Evolutionary conservation across 2,329 filamentous ascomycete species (phyloP).

Genomic region (Orbilia quercus): DNA sequence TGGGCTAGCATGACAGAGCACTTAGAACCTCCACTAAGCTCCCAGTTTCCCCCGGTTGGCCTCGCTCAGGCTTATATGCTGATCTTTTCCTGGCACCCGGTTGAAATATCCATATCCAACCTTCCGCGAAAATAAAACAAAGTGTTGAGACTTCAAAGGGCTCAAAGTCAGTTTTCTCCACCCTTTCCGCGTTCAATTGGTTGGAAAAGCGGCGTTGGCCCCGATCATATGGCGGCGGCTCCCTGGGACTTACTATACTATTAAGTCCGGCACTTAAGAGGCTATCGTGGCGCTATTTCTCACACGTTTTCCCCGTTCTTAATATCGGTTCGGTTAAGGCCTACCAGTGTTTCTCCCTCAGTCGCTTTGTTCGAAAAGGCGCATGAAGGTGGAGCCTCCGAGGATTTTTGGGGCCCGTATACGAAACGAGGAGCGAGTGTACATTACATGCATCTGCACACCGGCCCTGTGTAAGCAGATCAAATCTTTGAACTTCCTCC

Average conservation of each 20-base stretch:
- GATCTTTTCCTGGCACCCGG: conserved; percentile 42
- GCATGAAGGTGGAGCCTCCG: conserved; percentile 56
- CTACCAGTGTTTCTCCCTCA: conserved; percentile 53
- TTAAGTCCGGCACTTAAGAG: conserved; percentile 31
- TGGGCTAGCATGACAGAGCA: conserved; percentile 32
- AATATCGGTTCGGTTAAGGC: conserved; percentile 53
- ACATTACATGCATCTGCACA: conserved; percentile 51
- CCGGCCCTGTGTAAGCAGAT: conserved; percentile 53
- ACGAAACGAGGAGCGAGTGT: conserved; percentile 49
- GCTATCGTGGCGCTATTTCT: conserved; percentile 55
- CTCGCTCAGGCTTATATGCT: conserved; percentile 27
- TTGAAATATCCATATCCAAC: conserved; percentile 48
- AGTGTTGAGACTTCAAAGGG: conserved; percentile 47
- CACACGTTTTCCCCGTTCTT: conserved; percentile 46
- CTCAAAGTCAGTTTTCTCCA: conserved; percentile 40
- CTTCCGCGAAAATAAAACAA: conserved; percentile 27
- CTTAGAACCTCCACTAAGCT: conserved; percentile 41
- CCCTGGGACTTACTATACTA: conserved; percentile 37
- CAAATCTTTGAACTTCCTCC: conserved; percentile 53
- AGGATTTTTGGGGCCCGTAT: conserved; percentile 52
- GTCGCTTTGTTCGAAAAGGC: conserved; percentile 45
- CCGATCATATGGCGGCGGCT: conserved; percentile 44
- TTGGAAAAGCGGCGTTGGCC: conserved; percentile 39
- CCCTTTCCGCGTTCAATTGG: conserved; percentile 41
- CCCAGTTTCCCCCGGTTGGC: conserved; percentile 27